Base-by-base conservation (phyloP, 2,329 filamentous ascomycete species). In the Xylaria sp. region DNA sequence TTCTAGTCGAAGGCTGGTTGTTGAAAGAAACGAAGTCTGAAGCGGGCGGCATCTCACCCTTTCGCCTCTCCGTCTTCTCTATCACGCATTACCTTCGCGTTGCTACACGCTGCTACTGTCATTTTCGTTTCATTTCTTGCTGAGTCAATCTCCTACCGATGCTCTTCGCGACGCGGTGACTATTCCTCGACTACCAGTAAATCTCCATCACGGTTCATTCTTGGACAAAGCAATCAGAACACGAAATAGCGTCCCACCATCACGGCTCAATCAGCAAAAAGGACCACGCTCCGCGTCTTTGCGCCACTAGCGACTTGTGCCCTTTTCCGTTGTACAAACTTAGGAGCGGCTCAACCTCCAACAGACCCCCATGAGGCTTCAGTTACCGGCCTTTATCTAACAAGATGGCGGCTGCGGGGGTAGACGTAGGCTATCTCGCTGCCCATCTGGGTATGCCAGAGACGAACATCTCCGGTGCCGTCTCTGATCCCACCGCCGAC, bases 391-490 rank as follows among this genome's bases (percentile, higher is more conserved):
- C 14, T 55, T 31, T 25, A 70, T 60, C 68, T 72, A 67, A 75
- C 72, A 79, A 70, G 69, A 90, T 90, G 87, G 86, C 84, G 78
- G 81, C 80, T 72, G 82, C 82, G 66, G 80, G 78, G 68, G 79
- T 93, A 73, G 91, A 94, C 79, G 80, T 89, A 69, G 85, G 84
- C 78, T 92, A 91, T 78, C 80, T 94, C 71, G 88, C 90, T 75
- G 84, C 86, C 75, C 89, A 92, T 73, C 86, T 91, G 72, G 84
- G 86, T 73, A 79, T 94, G 75, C 84, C 89, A 28, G 84, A 92
- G 78, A 80, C 83, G 19, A 87, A 84, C 25, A 75, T 94, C 51
- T 79, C 83, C 50, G 82, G 84, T 23, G 78, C 89, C 70, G 81
- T 88, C 42, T 87, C 89, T 61, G 82, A 85, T 40, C 91, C 91